Percentiles rank a stretch among this genome's conserved stretches.
Conservation (phyloP, 192 early-diverging fungal genomes). For the Rhizoclosmatium globosum region DNA sequence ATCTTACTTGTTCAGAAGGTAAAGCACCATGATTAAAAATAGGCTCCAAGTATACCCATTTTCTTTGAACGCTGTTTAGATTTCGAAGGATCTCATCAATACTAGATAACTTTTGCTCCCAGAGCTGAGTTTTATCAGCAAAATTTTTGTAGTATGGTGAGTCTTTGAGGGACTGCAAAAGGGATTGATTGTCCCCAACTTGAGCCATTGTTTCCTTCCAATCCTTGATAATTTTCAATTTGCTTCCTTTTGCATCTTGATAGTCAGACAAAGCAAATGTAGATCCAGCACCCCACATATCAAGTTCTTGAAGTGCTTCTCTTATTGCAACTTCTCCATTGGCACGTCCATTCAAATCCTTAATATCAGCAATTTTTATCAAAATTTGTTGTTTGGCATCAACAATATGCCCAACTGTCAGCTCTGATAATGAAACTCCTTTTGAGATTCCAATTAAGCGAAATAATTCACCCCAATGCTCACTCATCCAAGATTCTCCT, state of each 20-base stretch:
- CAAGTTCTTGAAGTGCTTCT: conserved; percentile 66
- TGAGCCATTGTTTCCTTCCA: conserved; percentile 70
- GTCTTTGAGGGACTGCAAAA: conserved; percentile 64
- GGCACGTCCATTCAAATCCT: conserved; percentile 63
- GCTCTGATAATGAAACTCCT: conserved; percentile 51
- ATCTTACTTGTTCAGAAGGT: conserved; percentile 60
- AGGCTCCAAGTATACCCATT: conserved; percentile 70
- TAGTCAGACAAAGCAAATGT: conserved; percentile 60
- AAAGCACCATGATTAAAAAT: conserved; percentile 64
- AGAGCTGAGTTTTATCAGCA: conserved; percentile 57
- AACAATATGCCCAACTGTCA: conserved; percentile 57
- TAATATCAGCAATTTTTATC: conserved; percentile 53
- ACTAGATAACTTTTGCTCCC: conserved; percentile 60
- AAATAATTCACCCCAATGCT: conserved; percentile 68
- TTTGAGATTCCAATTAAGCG: conserved; percentile 50
- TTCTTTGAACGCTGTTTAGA: conserved; percentile 61
- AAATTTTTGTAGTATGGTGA: conserved; percentile 66
- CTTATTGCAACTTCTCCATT: conserved; percentile 65
- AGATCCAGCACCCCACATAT: conserved; percentile 64
- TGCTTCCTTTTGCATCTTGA: conserved; percentile 55
- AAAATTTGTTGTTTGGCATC: conserved; percentile 41
- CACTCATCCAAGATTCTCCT: conserved; percentile 64
- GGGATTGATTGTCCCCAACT: conserved; percentile 67
- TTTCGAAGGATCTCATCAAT: conserved; percentile 60
- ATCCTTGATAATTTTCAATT: conserved; percentile 59